Evolutionary conservation across 208 protist species (phyloP), one percentile per base, ranked within the genome.

Genomic region (Vickermania spadyakhi): DNA sequence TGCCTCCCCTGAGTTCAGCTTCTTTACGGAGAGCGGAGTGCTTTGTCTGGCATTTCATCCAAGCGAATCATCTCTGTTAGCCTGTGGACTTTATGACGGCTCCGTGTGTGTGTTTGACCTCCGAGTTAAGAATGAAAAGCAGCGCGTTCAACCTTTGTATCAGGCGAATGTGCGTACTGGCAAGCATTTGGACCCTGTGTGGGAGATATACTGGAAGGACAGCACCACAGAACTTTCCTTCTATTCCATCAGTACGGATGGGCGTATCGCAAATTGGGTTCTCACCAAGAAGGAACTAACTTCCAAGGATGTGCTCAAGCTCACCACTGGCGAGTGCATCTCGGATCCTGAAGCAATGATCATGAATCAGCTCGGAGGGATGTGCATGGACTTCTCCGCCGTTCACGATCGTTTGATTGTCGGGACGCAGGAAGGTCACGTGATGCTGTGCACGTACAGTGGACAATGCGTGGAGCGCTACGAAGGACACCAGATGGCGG

Each of bases 171-270:
- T 97, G 36, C 91, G 94, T 56, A 93, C 81, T 11, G 97, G 97
- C 57, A 98, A 98, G 77, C 97, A 99, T 76, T 97, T 81, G 31
- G 97, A 98, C 59, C 95, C 96, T 11, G 96, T 99, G 52, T 99
- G 97, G 97, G 78, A 97, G 68, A 82, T 97, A 26, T 68, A 86
- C 54, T 96, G 89, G 88, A 63, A 77, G 60, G 53, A 71, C 30
- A 72, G 70, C 64, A 70, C 67, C 31, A 28, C 68, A 23, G 81
- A 81, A 54, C 81, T 98, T 4, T 84, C 83, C 61, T 98, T 98
- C 74, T 97, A 92, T 70, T 97, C 94, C 1, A 85, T 98, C 70
- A 97, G 90, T 58, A 96, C 89, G 3, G 97, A 99, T 70, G 96
- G 97, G 45, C 89, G 94, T 61, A 91, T 98, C 49, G 92, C 91